Conservation (phyloP, 805 yeast species). For the Sugiyamaella mastotermitis region DNA sequence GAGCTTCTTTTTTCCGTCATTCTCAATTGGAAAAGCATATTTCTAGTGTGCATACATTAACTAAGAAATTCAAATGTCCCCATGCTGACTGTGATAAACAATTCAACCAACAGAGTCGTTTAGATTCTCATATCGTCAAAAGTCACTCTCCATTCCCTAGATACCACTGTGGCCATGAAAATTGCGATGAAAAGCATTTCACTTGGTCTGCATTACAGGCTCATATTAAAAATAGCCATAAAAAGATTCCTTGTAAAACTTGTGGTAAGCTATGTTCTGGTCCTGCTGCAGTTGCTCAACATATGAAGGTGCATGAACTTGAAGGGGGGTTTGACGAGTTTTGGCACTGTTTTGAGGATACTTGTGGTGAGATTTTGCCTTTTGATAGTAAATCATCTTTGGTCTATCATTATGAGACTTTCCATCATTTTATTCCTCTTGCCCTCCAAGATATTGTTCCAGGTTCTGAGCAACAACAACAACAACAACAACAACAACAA, state of each 20-base stretch:
- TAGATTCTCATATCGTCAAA: constrained; percentile 60
- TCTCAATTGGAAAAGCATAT: constrained; percentile 72
- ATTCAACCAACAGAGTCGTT: constrained; percentile 58
- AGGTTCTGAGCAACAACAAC: not conserved
- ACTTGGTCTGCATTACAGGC: constrained; percentile 46
- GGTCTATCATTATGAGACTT: no score
- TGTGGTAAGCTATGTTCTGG: constrained; percentile 77
- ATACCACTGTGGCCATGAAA: constrained; percentile 24
- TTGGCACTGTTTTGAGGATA: constrained; percentile 64
- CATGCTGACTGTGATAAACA: constrained; percentile 60
- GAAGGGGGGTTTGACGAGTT: not conserved
- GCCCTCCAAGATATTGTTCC: not conserved
- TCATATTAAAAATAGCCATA: constrained; percentile 70
- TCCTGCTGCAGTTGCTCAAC: constrained; percentile 60
- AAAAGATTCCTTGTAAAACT: constrained; percentile 53
- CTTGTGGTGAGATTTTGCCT: constrained; percentile 30
- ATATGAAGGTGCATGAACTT: constrained; percentile 61
- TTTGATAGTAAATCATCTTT: no score
- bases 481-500: not conserved
- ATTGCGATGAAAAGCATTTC: constrained; percentile 21
- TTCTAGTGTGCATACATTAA: constrained; percentile 38
- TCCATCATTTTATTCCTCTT: no score
- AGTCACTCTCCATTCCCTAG: constrained; percentile 43
- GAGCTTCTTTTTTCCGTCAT: constrained; percentile 63
- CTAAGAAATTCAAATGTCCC: constrained; percentile 37